Evolutionary conservation across 2,329 filamentous ascomycete species (phyloP).

Genomic region (Botrytis sinoallii): DNA sequence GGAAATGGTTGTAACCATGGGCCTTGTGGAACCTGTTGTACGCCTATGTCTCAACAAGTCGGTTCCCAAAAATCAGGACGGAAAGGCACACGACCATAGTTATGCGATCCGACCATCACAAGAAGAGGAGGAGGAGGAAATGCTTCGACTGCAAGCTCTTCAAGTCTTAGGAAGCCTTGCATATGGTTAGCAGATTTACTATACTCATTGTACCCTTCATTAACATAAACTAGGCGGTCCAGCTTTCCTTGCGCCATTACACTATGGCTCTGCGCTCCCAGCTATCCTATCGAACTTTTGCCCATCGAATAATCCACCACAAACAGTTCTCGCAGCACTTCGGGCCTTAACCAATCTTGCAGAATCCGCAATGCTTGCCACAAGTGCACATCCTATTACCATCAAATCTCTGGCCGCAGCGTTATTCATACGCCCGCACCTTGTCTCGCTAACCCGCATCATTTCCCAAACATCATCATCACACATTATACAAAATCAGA

Average conservation of each 20-base stretch:
- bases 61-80: conserved; percentile 43
- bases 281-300: conserved; percentile 70
- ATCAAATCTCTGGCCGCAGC: conserved; percentile 55
- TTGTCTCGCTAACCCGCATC: conserved; percentile 63
- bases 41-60: conserved; percentile 46
- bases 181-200: conserved; percentile 58
- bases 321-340: conserved; percentile 70
- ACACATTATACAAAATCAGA: conserved; percentile 57
- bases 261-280: conserved; percentile 64
- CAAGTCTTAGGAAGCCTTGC: conserved; percentile 83
- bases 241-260: conserved; percentile 71
- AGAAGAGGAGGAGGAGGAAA: conserved; percentile 66
- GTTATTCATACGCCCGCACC: conserved; percentile 61
- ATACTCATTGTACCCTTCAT: conserved; percentile 13
- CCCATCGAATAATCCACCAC: conserved; percentile 58
- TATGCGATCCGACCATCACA: conserved; percentile 41
- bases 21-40: conserved; percentile 62
- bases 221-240: conserved; percentile 61
- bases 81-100: conserved; percentile 48
- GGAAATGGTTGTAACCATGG: conserved; percentile 69
- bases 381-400: conserved; percentile 48
- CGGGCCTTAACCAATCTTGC: conserved; percentile 70
- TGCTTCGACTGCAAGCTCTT: conserved; percentile 71
- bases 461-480: conserved; percentile 56
- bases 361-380: conserved; percentile 58